Conservation (phyloP, 1,284 basidiomycete genomes). For the Uromyces viciae-fabae region DNA sequence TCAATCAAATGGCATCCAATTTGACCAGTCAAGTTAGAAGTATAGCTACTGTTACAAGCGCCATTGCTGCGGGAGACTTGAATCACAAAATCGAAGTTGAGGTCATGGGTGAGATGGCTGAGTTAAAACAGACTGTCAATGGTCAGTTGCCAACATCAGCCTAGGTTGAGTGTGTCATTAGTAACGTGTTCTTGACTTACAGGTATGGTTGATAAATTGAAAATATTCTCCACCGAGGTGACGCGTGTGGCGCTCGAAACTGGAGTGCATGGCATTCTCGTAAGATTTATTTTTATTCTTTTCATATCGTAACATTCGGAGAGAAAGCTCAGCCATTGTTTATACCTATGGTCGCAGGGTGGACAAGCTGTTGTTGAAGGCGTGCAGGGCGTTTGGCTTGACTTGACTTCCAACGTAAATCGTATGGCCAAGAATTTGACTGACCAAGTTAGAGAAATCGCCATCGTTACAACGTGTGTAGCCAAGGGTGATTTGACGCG, state of each 20-base stretch:
- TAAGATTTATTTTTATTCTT: not conserved
- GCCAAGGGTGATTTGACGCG: constrained; percentile 62
- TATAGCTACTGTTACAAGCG: constrained; percentile 95
- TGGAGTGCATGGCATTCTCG: constrained; percentile 46
- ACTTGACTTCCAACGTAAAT: constrained; percentile 52
- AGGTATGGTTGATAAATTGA: constrained; percentile 67
- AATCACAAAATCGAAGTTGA: constrained; percentile 95
- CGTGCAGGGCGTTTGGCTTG: constrained; percentile 55
- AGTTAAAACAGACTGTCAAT: constrained; percentile 96
- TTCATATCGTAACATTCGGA: no score
- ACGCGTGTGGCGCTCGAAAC: constrained; percentile 73
- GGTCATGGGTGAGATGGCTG: constrained; percentile 90
- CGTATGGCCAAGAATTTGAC: constrained; percentile 66
- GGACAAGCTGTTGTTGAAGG: constrained; percentile 55
- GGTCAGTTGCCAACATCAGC: constrained; percentile 67
- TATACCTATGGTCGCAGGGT: constrained; percentile 49
- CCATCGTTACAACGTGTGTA: constrained; percentile 85
- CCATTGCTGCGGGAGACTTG: constrained; percentile 90
- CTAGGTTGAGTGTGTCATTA: not conserved
- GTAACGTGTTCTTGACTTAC: not conserved
- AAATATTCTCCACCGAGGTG: constrained; percentile 89
- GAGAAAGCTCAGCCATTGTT: no score
- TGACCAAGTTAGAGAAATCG: constrained; percentile 86
- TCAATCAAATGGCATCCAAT: constrained; percentile 68
- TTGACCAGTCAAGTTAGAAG: constrained; percentile 90